A percentile compares a stretch with the other conserved stretches of the same genome.
phyloP scores from a whole-genome alignment of 1,284 basidiomycete genomes.

The Tranzscheliella williamsii region DNA sequence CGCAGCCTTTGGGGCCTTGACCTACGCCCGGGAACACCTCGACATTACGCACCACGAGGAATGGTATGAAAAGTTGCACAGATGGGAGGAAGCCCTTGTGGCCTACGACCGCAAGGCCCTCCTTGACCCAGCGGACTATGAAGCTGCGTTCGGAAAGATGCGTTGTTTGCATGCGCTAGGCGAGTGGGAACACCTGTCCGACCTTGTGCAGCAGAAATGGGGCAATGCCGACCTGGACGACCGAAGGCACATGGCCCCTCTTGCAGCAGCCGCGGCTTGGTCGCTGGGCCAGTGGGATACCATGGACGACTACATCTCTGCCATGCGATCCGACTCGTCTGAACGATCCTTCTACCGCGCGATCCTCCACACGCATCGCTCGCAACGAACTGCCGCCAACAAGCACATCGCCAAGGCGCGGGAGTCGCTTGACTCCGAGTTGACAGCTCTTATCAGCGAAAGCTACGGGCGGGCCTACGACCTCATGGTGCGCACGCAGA shows the following conservation, averaged over 20 bases:
- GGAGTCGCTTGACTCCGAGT: constrained; percentile 86
- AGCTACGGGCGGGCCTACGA: constrained; percentile 95
- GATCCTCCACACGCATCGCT: constrained; percentile 92
- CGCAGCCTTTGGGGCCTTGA: constrained; percentile 58
- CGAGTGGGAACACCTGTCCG: constrained; percentile 92
- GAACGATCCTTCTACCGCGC: constrained; percentile 96
- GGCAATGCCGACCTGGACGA: constrained; percentile 79
- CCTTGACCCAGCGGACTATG: constrained; percentile 65
- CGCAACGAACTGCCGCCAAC: constrained; percentile 88
- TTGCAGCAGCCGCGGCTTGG: constrained; percentile 97
- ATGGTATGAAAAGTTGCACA: constrained; percentile 95
- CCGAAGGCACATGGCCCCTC: constrained; percentile 86
- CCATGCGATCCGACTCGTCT: constrained; percentile 90
- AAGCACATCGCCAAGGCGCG: constrained; percentile 92
- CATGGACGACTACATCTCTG: constrained; percentile 96
- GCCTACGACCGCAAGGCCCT: constrained; percentile 82
- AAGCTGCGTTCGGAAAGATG: constrained; percentile 83
- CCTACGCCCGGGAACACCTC: constrained; percentile 61
- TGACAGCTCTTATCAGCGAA: constrained; percentile 90
- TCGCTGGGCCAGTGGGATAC: constrained; percentile 94
- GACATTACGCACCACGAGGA: constrained; percentile 87
- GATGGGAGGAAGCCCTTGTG: constrained; percentile 90
- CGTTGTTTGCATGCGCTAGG: constrained; percentile 95
- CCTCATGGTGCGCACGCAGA: constrained; percentile 92
- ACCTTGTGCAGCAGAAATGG: constrained; percentile 89